Evolutionary conservation across 1,284 basidiomycete species (phyloP), one percentile per base, ranked within the genome.

Genomic region (Melampsora americana): DNA sequence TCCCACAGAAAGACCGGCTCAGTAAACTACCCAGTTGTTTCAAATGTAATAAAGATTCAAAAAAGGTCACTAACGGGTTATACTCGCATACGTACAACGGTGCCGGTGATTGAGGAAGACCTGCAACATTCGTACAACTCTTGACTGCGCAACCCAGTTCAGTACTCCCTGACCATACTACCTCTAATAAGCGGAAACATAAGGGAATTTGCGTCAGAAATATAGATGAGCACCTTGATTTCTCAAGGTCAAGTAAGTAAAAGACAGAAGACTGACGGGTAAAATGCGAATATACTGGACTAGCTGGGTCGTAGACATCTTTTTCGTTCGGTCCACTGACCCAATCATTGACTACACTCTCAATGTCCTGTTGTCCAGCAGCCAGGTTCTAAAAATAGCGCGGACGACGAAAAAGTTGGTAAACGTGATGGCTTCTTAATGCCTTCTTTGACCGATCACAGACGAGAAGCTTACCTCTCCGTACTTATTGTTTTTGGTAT

Each of bases 21-120:
- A 42, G 39, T 11, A 12, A 12, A 42, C 6, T 12, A 5, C 1
- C 1, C 39, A 42, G 12, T 5, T 7, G 6, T 12, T 1, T 42
- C 6, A 42, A 12, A 1, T 42, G 39, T 35, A 11, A 42, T 9
- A 56, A 65, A 23, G 12, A 35, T 35, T 12, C 18, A 35, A 39
- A 23, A 26, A 50, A 23, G n/a, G 1, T 6, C n/a, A 66, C 73
- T 62, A 35, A 76, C 73, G 73, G 73, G 46, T 68, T 68, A n/a
- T 76, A 76, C 28, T 69, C 66, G 30, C 73, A 76, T 44, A 66
- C 66, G 46, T 44, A 68, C 30, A 76, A 69, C 9, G 56, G 66
- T 14, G 48, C 46, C 2, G 64, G 64, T n/a, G 71, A 69, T 64
- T 76, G 66, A 44, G 65, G 65, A 12, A 68, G 46, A 2, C 73